Evolutionary conservation across 352 stramenopile species (phyloP).

Genomic region (Phytophthora brassicae): DNA sequence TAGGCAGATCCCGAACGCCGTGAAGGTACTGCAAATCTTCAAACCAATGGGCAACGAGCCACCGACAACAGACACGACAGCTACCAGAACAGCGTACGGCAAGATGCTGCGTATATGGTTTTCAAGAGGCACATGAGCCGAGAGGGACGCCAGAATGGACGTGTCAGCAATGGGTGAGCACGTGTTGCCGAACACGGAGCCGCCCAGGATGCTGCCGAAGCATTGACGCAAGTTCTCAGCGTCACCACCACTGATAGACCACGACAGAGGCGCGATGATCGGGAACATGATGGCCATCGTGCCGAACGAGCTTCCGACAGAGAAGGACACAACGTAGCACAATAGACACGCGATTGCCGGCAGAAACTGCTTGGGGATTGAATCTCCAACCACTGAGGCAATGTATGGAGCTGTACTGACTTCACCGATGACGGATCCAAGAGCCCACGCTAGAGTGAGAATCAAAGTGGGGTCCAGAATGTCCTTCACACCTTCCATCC

Average conservation of each 20-base stretch:
- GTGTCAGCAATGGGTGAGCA: conserved; percentile 94
- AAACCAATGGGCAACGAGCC: conserved; percentile 74
- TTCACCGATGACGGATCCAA: conserved; percentile 84
- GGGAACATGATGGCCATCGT: conserved; percentile 95
- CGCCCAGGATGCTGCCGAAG: conserved; percentile 87
- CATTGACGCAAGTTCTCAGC: conserved; percentile 82
- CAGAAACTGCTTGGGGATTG: conserved; percentile 77
- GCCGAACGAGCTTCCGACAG: conserved; percentile 87
- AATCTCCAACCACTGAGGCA: conserved; percentile 70
- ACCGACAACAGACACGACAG: conserved; percentile 60
- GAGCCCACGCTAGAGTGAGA: conserved; percentile 88
- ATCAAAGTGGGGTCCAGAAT: conserved; percentile 91
- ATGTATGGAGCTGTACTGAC: conserved; percentile 85
- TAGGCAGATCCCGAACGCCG: conserved; percentile 74
- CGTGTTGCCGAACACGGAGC: conserved; percentile 87
- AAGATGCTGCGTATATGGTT: conserved; percentile 87
- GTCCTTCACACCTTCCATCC: conserved; percentile 91
- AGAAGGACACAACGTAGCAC: conserved; percentile 90
- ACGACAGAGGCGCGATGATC: conserved; percentile 88
- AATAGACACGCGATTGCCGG: conserved; percentile 82
- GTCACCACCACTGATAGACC: conserved; percentile 77
- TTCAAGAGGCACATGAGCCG: conserved; percentile 71
- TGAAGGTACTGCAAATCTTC: conserved; percentile 78
- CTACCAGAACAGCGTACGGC: conserved; percentile 81
- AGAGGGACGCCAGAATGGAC: conserved; percentile 87